These are phyloP conservation scores for Mortierella sp. DNA, from an alignment of 371 early-diverging fungal species.

Conservation along the genomic window DNA sequence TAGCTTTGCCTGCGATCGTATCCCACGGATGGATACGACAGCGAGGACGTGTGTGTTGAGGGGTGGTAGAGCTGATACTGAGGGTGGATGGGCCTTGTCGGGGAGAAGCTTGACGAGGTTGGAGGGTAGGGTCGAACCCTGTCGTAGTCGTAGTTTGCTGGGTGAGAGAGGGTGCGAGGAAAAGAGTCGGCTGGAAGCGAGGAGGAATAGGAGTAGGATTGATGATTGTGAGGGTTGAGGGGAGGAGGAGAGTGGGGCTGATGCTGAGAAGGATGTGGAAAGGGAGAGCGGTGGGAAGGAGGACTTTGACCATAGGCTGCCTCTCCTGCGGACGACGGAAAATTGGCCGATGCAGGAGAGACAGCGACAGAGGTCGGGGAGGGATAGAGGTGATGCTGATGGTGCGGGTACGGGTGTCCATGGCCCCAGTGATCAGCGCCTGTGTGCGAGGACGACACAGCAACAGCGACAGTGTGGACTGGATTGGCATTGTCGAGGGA, in stretches of 20 bases:
- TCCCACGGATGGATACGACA: neutral
- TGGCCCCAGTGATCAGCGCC: neutral
- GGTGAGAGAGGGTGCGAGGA: conserved; percentile 27
- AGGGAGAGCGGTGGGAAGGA: conserved; percentile 4
- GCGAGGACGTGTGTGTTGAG: conserved; percentile 10
- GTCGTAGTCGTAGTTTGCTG: conserved; percentile 14
- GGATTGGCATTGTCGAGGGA: neutral
- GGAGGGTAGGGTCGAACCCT: conserved; percentile 4
- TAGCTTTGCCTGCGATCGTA: neutral
- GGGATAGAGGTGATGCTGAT: neutral
- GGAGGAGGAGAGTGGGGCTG: conserved; percentile 8
- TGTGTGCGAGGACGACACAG: neutral
- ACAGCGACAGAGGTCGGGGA: neutral
- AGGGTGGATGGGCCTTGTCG: conserved; percentile 1
- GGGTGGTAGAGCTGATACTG: conserved; percentile 15
- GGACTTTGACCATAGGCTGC: neutral
- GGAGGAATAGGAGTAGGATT: conserved; percentile 18
- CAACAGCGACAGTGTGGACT: conserved; percentile 1
- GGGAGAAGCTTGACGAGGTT: conserved; percentile 14
- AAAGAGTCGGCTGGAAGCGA: conserved; percentile 30
- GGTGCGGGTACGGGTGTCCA: neutral
- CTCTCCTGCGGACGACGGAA: neutral
- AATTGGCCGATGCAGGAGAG: neutral
- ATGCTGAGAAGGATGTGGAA: neutral
- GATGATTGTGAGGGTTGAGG: conserved; percentile 17